Base-by-base conservation (phyloP, 2,329 filamentous ascomycete genomes). In the Bipolaris cookei region DNA sequence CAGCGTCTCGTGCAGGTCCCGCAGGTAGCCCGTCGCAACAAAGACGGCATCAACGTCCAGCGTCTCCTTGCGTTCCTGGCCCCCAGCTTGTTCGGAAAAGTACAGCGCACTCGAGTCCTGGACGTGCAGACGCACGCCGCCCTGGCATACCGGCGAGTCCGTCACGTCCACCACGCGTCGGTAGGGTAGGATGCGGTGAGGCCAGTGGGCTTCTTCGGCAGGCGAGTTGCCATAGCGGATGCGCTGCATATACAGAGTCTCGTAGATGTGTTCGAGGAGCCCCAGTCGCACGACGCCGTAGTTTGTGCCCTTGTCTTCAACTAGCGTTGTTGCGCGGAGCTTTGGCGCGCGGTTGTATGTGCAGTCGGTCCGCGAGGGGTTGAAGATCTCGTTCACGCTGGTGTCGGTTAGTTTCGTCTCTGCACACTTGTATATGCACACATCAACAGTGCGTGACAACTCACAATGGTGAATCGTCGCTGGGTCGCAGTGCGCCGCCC, bases 351-450 rank as follows among this genome's bases (percentile, higher is more conserved):
- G 87, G 46, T 85, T 80, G 80, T 88, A 97, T 66, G 96, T 85
- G 42, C 82, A 82, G 74, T 96, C 90, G 28, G 96, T 88, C 58
- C 88, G 90, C 32, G 89, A 87, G 1, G 94, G 94, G 79, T 98
- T 92, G 82, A 98, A 98, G 72, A 98, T 91, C 70, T 95, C 92
- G 77, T 98, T 98, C 68, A 98, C 92, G 69, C 90, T 93, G 62
- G 46, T 21, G 6, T 7, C 13, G 16, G 51, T 80, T 64, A 80
- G 70, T 45, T 51, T 46, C 38, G 34, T 44, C 23, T n/a, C 43
- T 10, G 32, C 10, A 3, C 3, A 34, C 16, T n/a, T n/a, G n/a
- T n/a, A n/a, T n/a, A n/a, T n/a, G n/a, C n/a, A 16, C 8, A 16
- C 25, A 44, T 25, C 6, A 5, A 1, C 34, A 20, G 6, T 18